phyloP scores from a whole-genome alignment of 345 rosid species.

The Camelina laxa region DNA sequence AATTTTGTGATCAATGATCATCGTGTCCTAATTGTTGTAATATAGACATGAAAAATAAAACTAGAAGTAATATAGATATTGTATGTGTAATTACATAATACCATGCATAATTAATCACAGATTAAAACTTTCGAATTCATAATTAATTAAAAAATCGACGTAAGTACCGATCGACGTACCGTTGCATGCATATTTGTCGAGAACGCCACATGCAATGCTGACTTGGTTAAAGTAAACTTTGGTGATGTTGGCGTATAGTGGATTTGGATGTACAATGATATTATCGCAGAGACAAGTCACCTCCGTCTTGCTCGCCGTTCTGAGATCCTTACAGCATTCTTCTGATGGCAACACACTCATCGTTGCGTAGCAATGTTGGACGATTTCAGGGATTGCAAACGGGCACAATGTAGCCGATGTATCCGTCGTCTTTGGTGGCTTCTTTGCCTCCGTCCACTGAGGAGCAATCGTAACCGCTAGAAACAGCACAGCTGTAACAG shows the following conservation, averaged over 20 bases:
- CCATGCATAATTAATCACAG: background rate
- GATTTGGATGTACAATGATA: background rate
- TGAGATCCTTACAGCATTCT: constrained; percentile 31
- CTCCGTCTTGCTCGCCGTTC: background rate
- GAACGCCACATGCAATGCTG: constrained; percentile 15
- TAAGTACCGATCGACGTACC: background rate
- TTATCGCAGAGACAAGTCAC: constrained; percentile 34
- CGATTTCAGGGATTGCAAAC: background rate
- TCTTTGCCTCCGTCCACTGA: constrained; percentile 14
- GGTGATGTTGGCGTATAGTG: constrained; percentile 4
- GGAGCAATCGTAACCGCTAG: background rate
- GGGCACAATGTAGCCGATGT: constrained; percentile 9
- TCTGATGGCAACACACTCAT: constrained; percentile 15
- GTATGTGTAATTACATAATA: background rate
- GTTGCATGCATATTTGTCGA: constrained; percentile 12
- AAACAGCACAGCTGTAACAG: constrained; percentile 4
- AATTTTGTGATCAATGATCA: background rate
- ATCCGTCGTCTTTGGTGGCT: background rate
- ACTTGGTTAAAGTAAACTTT: background rate
- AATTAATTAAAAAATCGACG: background rate
- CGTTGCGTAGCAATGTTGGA: constrained; percentile 4
- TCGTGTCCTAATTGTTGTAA: background rate
- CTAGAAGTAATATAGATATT: background rate
- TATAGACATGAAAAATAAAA: background rate
- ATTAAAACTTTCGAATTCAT: background rate